Percentiles rank a stretch among this genome's conserved stretches.
Evolutionary conservation across 352 stramenopile species (phyloP).

Genomic region (Phytopythium aichiense): DNA sequence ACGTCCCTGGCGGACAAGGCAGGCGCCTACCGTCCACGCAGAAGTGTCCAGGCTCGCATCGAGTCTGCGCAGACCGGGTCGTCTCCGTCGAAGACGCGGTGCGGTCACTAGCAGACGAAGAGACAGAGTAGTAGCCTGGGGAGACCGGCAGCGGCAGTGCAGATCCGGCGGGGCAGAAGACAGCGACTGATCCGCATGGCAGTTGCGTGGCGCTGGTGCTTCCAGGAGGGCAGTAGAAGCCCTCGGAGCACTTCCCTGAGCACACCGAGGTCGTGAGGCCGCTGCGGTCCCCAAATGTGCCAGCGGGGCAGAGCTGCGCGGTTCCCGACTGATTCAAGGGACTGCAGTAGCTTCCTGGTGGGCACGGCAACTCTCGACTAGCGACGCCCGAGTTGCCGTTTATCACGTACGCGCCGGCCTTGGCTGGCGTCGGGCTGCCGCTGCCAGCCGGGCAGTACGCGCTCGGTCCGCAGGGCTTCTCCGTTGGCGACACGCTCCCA

Average conservation of each 20-base stretch:
- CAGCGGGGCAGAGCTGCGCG: conserved; percentile 40
- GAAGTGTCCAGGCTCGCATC: conserved; percentile 62
- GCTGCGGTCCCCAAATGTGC: conserved; percentile 51
- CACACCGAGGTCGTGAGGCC: conserved; percentile 39
- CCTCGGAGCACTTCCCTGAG: conserved; percentile 39
- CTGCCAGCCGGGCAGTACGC: conserved; percentile 30
- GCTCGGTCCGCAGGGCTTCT: conserved; percentile 26
- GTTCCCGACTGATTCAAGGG: conserved; percentile 21
- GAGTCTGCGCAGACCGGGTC: conserved; percentile 32
- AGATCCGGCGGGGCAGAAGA: conserved; percentile 53
- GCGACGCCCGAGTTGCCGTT: conserved; percentile 21
- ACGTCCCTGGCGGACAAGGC: conserved; percentile 50
- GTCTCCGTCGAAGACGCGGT: conserved; percentile 4
- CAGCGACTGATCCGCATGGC: conserved; percentile 28
- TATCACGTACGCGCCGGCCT: conserved; percentile 30
- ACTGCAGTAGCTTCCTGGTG: conserved; percentile 44
- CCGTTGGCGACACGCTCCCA: conserved; percentile 42
- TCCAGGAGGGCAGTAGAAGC: conserved; percentile 55
- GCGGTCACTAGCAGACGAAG: conserved; percentile 12
- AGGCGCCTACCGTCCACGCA: conserved; percentile 34
- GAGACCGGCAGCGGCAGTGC: conserved; percentile 24
- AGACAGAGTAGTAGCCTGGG: conserved; percentile 43
- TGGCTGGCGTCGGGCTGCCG: conserved; percentile 11
- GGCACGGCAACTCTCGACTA: conserved; percentile 19
- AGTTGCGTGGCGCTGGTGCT: conserved; percentile 32